These are phyloP conservation scores for Actinomucor elegans DNA, from an alignment of 371 early-diverging fungal species.

Conservation along the genomic window DNA sequence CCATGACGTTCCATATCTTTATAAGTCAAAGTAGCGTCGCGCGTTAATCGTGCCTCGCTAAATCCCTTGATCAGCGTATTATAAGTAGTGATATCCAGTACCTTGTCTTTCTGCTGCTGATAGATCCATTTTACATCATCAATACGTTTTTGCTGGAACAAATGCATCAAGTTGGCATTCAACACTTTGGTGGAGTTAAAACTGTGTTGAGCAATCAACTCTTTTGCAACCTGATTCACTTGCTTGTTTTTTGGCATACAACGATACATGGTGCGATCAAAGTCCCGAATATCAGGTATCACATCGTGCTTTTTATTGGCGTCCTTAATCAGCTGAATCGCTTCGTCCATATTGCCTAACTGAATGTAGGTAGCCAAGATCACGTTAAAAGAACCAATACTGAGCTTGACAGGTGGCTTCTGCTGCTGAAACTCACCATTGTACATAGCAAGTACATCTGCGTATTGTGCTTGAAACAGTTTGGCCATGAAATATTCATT, in stretches of 20 bases:
- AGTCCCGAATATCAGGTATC: conserved; percentile 34
- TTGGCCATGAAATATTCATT: conserved; percentile 46
- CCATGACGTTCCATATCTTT: conserved; percentile 28
- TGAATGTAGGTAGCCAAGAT: conserved; percentile 44
- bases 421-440: conserved; percentile 1
- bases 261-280: conserved; percentile 40
- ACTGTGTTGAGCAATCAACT: conserved; percentile 25
- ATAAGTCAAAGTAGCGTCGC: conserved; percentile 33
- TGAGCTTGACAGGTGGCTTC: conserved; percentile 18
- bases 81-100: conserved; percentile 34
- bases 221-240: conserved; percentile 22
- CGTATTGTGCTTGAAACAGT: conserved; percentile 34
- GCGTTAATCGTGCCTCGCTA: conserved; percentile 21
- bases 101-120: conserved; percentile 7
- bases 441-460: conserved; percentile 35
- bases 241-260: conserved; percentile 32
- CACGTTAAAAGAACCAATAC: conserved; percentile 37
- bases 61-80: conserved; percentile 38
- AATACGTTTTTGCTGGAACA: conserved; percentile 23
- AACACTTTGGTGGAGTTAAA: conserved; percentile 22
- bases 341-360: conserved; percentile 27
- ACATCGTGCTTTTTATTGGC: conserved; percentile 17
- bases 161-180: conserved; percentile 32
- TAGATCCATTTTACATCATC: conserved; percentile 28
- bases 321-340: conserved; percentile 27